Evolutionary conservation across 2,329 filamentous ascomycete genomes (phyloP), one percentile per base, ranked within the genome.

Genomic region (Diaporthe longicolla): DNA sequence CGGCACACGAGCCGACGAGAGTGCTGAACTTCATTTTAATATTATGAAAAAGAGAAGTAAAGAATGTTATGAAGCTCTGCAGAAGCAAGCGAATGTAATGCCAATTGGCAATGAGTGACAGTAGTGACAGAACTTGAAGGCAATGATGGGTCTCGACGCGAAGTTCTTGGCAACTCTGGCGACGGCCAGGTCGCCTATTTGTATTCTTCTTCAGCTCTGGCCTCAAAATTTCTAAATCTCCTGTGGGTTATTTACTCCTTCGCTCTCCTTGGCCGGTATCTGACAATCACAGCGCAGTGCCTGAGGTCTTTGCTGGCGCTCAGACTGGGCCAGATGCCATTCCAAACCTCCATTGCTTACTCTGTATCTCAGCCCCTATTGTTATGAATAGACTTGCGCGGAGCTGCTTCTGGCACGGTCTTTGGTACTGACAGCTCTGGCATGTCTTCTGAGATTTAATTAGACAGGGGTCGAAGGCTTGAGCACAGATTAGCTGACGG

Each of bases 401-500:
- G 26, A 7, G 32, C 29, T 40, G 29, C n/a, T 40, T 40, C 19
- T 4, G n/a, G 48, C 3, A 15, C 48, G 7, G 63, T 21, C 63
- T 54, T 52, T 19, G 29, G n/a, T 13, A 40, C n/a, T 68, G 48
- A 29, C 48, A 68, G 29, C 63, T 50, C 35, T 68, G 63, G 37
- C 63, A 54, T 54, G 32, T 40, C 63, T 40, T 68, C n/a, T 32
- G 15, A 29, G 13, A 29, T 54, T 68, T 68, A 13, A 68, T 68
- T 54, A 68, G 24, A 21, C n/a, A 68, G 48, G 63, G 32, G 48
- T 66, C 21, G 61, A 54, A 54, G 63, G 48, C 63, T 54, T 40
- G 32, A 29, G 32, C n/a, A 68, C 21, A 9, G 24, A 26, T 26
- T 68, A 68, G 48, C 29, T n/a, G 52, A n/a, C 24, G 63, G 21